Conservation (phyloP, 345 rosid genomes). For the Camelina sativa region DNA sequence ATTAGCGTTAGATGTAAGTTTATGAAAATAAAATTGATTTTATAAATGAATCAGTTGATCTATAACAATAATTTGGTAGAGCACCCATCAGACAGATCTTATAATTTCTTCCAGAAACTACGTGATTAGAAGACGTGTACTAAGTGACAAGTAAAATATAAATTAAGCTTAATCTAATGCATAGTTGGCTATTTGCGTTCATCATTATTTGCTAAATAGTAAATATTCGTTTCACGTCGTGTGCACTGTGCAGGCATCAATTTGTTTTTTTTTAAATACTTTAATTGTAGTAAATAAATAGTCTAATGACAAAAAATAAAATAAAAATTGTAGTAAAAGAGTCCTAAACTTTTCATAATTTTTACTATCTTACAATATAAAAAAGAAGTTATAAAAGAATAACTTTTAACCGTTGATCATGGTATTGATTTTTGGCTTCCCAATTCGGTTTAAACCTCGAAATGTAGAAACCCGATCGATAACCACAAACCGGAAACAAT, state of each 20-base stretch:
- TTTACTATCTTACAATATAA: too few species aligned
- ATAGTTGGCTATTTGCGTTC: slow-evolving; percentile 31
- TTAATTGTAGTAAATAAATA: too few species aligned
- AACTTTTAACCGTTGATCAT: too few species aligned
- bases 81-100: slow-evolving; percentile 19
- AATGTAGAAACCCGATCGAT: background rate
- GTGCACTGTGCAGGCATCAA: slow-evolving; percentile 20
- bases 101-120: slow-evolving; percentile 15
- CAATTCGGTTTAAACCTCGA: background rate
- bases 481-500: slow-evolving; percentile 11
- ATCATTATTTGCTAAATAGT: slow-evolving; percentile 17
- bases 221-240: slow-evolving; percentile 38
- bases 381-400: too few species aligned
- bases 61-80: slow-evolving; percentile 30
- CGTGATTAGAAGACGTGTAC: slow-evolving; percentile 32
- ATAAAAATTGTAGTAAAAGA: too few species aligned
- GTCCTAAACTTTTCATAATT: too few species aligned
- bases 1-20: slow-evolving; percentile 29
- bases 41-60: slow-evolving; percentile 20
- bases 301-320: too few species aligned
- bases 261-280: too few species aligned
- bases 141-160: slow-evolving; percentile 26
- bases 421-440: too few species aligned
- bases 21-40: background rate
- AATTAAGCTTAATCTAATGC: slow-evolving; percentile 1